A percentile compares a stretch with the other conserved stretches of the same genome.
Evolutionary conservation across 768 basidiomycete species (phyloP).

Genomic region (Cantharellus anzutake): DNA sequence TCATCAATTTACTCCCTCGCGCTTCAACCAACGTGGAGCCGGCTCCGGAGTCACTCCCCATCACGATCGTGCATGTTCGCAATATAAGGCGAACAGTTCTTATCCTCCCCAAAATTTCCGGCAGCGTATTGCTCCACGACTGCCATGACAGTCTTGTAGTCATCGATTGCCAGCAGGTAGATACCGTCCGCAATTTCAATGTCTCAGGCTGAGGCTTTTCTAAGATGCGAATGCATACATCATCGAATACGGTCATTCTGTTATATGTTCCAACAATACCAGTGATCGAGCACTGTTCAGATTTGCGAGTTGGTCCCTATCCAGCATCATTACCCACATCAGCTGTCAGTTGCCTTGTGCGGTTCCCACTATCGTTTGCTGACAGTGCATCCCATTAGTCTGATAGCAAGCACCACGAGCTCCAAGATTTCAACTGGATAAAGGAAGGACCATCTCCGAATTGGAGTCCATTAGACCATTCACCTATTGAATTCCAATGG

Average conservation of each 20-base stretch:
- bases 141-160: constrained; percentile 43
- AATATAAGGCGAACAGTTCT: constrained; percentile 41
- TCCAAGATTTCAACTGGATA: constrained; percentile 80
- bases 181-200: background rate
- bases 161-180: constrained; percentile 66
- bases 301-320: constrained; percentile 45
- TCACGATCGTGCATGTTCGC: constrained; percentile 42
- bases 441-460: constrained; percentile 58
- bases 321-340: constrained; percentile 18
- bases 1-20: constrained; percentile 36
- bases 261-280: constrained; percentile 52
- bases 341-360: background rate
- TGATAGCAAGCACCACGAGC: constrained; percentile 23
- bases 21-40: background rate
- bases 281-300: constrained; percentile 55
- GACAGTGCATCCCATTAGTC: background rate
- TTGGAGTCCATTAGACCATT: constrained; percentile 23
- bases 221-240: constrained; percentile 80
- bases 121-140: constrained; percentile 57
- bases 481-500: too few relatives aligned
- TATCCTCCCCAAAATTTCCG: constrained; percentile 41
- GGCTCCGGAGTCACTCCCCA: background rate
- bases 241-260: constrained; percentile 41
- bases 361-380: constrained; percentile 1
- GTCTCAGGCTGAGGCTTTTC: background rate